Base-by-base conservation (phyloP, 306 rosid genomes). In the Lablab purpureus region DNA sequence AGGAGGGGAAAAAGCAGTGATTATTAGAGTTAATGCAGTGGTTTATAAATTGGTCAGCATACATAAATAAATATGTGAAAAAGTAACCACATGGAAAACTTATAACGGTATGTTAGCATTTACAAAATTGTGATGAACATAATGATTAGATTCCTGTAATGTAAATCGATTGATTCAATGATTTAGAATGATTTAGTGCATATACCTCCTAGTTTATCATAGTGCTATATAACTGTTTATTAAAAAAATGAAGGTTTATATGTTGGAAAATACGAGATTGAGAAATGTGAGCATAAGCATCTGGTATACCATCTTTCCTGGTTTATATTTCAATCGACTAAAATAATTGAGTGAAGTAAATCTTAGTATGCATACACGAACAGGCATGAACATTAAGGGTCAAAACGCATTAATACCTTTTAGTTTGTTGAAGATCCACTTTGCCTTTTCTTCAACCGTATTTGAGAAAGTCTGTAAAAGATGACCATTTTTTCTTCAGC, bases 381-480 rank as follows among this genome's bases (percentile, higher is more conserved):
- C 17, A 40, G 10, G 9, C 25, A 34, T 15, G 32, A 60, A 37
- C 50, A 59, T 58, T 19, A 40, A 37, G 12, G 45, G 56, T 71
- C 23, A 52, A 59, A 50, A 73, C 18, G 2, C 32, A 56, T 51
- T 25, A 56, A 51, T 80, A 94, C 99, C 99, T 95, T 95, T 95
- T 21, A 95, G 87, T 73, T 95, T 95, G 93, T 92, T 91, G 87
- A 95, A 95, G 78, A 95, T 45, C 99, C 99, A 95, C 85, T 93
- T 95, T 11, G 99, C 99, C 87, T 95, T 95, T 78, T 92, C 97
- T 85, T 95, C 99, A 45, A 95, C 98, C 1, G 99, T 91, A 49
- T 41, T 95, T 28, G 99, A 92, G 79, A 95, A 86, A 78, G 90
- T 88, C 99, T 95, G 89, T 85, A 87, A 84, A 68, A 55, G 60